phyloP scores from a whole-genome alignment of 495 filamentous ascomycete species.

The Podospora pseudopauciseta region DNA sequence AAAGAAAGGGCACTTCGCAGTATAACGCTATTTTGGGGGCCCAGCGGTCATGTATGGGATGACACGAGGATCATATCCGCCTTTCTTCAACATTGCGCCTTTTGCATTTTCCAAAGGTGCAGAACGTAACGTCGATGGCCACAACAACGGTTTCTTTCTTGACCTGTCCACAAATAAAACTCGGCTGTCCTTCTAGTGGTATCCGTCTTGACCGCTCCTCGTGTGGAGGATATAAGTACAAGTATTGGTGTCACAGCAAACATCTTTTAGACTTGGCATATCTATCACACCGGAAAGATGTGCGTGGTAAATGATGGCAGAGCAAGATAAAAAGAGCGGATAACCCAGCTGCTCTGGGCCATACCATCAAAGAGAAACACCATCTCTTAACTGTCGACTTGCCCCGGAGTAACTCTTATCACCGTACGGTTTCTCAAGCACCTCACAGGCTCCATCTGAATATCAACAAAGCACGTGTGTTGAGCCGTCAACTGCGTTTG shows the following conservation, averaged over 20 bases:
- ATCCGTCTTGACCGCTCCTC: background rate
- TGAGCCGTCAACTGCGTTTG: background rate
- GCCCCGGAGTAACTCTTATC: background rate
- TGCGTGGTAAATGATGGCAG: background rate
- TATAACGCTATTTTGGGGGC: background rate
- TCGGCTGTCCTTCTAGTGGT: background rate
- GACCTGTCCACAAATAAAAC: background rate
- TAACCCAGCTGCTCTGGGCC: background rate
- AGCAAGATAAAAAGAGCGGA: background rate
- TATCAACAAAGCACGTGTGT: background rate
- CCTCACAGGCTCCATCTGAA: background rate
- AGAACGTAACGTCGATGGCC: background rate
- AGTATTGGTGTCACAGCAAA: background rate
- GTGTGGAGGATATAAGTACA: background rate
- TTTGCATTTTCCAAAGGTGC: background rate
- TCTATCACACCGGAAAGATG: background rate
- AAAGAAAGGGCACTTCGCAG: background rate
- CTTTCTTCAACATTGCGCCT: background rate
- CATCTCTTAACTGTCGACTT: background rate
- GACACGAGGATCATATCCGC: background rate
- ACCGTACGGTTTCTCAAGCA: background rate
- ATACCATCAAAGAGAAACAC: background rate
- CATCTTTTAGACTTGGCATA: background rate
- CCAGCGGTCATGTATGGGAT: background rate
- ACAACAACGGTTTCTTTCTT: background rate